phyloP scores from a whole-genome alignment of 257 asterid species.

The Oldenlandia corymbosa region DNA sequence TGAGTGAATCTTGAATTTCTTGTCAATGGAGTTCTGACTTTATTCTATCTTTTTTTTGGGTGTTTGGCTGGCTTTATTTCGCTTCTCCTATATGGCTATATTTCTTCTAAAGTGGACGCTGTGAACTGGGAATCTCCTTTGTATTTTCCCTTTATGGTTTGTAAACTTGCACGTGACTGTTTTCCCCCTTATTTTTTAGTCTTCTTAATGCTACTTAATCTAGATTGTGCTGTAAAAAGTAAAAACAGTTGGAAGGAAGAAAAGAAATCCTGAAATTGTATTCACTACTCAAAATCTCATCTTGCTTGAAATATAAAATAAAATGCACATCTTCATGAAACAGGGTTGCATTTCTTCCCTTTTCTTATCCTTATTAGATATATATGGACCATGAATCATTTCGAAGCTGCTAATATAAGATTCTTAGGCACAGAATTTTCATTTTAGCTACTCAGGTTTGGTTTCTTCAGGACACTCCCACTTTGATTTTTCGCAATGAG shows the following conservation, averaged over 20 bases:
- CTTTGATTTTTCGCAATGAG: slow-evolving; percentile 27
- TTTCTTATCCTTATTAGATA: background rate
- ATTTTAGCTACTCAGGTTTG: background rate
- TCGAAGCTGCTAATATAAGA: background rate
- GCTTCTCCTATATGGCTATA: background rate
- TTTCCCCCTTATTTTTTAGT: background rate
- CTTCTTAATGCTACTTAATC: slow-evolving; percentile 2
- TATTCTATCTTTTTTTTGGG: slow-evolving; percentile 4
- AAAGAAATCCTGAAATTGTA: slow-evolving; percentile 4
- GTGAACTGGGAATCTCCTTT: background rate
- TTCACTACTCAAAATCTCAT: background rate
- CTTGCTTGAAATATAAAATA: background rate
- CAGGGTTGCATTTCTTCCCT: background rate
- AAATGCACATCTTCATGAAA: background rate
- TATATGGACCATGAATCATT: background rate
- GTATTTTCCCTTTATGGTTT: background rate
- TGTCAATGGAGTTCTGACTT: slow-evolving; percentile 10
- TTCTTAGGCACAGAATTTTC: background rate
- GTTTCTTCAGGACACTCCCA: slow-evolving; percentile 7
- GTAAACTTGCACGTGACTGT: background rate
- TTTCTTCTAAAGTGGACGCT: background rate
- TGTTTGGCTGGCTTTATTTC: background rate
- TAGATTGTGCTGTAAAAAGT: background rate
- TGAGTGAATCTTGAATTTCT: slow-evolving; percentile 16
- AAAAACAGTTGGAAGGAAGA: background rate